phyloP scores from a whole-genome alignment of 1,139 yeast genomes.

The Debaryomyces fabryi region DNA sequence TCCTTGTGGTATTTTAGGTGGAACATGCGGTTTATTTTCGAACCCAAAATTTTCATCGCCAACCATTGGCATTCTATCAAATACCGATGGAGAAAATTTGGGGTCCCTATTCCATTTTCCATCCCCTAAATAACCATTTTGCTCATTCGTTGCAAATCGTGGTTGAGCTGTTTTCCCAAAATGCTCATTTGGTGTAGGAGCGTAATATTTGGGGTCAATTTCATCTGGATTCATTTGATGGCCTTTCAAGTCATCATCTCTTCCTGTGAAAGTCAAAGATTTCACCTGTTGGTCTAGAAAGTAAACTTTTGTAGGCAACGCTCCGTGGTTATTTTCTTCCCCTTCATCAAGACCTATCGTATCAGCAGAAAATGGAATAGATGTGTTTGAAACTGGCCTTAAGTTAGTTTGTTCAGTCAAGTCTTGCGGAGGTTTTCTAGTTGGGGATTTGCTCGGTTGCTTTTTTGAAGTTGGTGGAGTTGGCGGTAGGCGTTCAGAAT shows the following conservation, averaged over 20 bases:
- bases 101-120: constrained; percentile 31
- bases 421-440: constrained; percentile 27
- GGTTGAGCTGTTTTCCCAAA: constrained; percentile 12
- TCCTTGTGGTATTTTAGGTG: constrained; percentile 59
- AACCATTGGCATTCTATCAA: constrained; percentile 29
- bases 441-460: constrained; percentile 18
- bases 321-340: constrained; percentile 22
- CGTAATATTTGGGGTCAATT: constrained; percentile 47
- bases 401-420: constrained; percentile 4
- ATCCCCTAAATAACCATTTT: constrained; percentile 42
- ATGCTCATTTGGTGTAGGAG: constrained; percentile 52
- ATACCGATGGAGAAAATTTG: constrained; percentile 46
- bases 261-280: constrained; percentile 27
- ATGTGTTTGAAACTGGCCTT: constrained; percentile 19
- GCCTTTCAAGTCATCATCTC: background rate
- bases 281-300: constrained; percentile 38
- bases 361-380: constrained; percentile 51
- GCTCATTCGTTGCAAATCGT: constrained; percentile 10
- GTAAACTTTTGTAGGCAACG: constrained; percentile 40
- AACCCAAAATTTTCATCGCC: constrained; percentile 30
- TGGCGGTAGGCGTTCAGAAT: constrained; percentile 12
- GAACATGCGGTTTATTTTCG: constrained; percentile 46
- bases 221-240: constrained; percentile 33
- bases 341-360: constrained; percentile 41
- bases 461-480: constrained; percentile 14